These are phyloP conservation scores for Apium graveolens DNA, from an alignment of 129 eudicot genomes.

Conservation along the genomic window DNA sequence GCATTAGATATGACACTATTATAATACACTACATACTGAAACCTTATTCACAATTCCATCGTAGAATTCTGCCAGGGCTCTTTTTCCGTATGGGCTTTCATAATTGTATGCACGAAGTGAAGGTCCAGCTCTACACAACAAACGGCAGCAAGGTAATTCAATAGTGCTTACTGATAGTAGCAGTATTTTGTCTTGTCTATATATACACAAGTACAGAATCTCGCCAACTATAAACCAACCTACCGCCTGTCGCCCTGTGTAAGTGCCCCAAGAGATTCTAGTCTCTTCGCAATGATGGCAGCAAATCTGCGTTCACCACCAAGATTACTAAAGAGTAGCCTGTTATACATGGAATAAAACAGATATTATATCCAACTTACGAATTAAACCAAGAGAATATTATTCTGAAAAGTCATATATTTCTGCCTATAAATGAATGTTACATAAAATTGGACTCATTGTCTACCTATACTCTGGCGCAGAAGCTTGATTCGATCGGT, in stretches of 20 bases:
- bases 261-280: constrained; percentile 95
- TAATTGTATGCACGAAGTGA: constrained; percentile 87
- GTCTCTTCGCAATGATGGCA: constrained; percentile 92
- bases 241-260: constrained; percentile 99
- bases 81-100: constrained; percentile 83
- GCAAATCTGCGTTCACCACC: constrained; percentile 99
- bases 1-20: neutral
- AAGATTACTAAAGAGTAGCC: constrained; percentile 87
- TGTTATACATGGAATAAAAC: constrained; percentile 10
- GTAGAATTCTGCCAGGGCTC: constrained; percentile 67
- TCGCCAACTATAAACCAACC: neutral
- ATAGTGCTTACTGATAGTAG: neutral
- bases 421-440: neutral
- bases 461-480: constrained; percentile 92
- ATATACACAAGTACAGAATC: constrained; percentile 1
- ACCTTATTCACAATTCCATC: constrained; percentile 91
- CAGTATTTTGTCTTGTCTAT: neutral
- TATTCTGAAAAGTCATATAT: neutral
- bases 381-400: neutral
- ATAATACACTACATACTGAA: constrained; percentile 11
- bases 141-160: constrained; percentile 4
- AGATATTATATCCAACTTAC: neutral
- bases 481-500: constrained; percentile 96
- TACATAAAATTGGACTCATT: constrained; percentile 11
- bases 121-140: constrained; percentile 83